Evolutionary conservation across 257 asterid species (phyloP).

Genomic region (Lantana camara): DNA sequence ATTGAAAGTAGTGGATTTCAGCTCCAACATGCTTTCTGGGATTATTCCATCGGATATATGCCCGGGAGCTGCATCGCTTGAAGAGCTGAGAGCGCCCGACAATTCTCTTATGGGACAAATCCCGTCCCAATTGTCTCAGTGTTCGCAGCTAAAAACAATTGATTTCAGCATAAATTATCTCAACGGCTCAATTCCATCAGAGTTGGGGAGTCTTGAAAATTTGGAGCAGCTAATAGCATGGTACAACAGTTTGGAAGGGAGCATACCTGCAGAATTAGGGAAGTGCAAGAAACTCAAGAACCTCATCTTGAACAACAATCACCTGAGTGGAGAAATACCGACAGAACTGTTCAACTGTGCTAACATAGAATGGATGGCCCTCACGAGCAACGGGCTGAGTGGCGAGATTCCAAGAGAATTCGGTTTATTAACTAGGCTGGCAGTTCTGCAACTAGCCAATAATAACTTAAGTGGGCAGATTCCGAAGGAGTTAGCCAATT

Average conservation of each 20-base stretch:
- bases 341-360: slow-evolving; percentile 58
- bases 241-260: slow-evolving; percentile 85
- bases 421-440: slow-evolving; percentile 62
- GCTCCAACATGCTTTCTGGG: slow-evolving; percentile 76
- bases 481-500: slow-evolving; percentile 67
- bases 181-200: slow-evolving; percentile 80
- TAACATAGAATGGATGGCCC: slow-evolving; percentile 81
- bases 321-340: slow-evolving; percentile 72
- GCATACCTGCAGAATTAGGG: slow-evolving; percentile 75
- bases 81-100: slow-evolving; percentile 83
- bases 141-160: slow-evolving; percentile 66
- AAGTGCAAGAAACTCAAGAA: slow-evolving; percentile 83
- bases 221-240: slow-evolving; percentile 91
- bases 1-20: slow-evolving; percentile 61
- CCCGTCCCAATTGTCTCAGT: slow-evolving; percentile 65
- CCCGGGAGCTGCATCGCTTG: slow-evolving; percentile 65
- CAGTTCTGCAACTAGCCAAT: slow-evolving; percentile 84
- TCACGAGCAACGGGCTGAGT: slow-evolving; percentile 71
- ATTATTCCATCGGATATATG: slow-evolving; percentile 74
- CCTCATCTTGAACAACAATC: slow-evolving; percentile 82
- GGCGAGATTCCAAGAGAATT: slow-evolving; percentile 79
- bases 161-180: slow-evolving; percentile 87
- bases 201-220: slow-evolving; percentile 70
- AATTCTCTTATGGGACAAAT: slow-evolving; percentile 65
- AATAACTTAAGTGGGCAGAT: slow-evolving; percentile 79